Conservation (phyloP, 345 rosid species). For the Iberis pinnata region DNA sequence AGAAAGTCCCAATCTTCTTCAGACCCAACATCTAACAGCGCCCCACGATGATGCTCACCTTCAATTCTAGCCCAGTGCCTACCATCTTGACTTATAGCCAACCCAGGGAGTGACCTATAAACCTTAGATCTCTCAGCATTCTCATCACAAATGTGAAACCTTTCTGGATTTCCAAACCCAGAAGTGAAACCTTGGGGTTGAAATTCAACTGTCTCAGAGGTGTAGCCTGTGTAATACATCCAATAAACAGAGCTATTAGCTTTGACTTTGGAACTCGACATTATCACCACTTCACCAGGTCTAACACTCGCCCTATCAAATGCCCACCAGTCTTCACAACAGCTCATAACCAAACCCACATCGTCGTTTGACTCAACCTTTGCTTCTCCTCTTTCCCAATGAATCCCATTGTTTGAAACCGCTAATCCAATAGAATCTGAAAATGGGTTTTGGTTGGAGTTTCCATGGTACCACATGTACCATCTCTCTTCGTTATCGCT, state of each 20-base stretch:
- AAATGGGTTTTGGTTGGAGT: conserved; percentile 30
- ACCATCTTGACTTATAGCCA: conserved; percentile 83
- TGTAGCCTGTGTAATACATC: conserved; percentile 72
- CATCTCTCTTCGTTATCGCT: conserved; percentile 82
- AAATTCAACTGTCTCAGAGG: conserved; percentile 39
- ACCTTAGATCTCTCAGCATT: conserved; percentile 17
- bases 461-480: conserved; percentile 87
- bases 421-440: conserved; percentile 61
- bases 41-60: conserved; percentile 81
- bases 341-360: conserved; percentile 66
- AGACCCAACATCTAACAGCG: conserved; percentile 67
- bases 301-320: conserved; percentile 62
- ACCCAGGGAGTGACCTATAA: conserved; percentile 55
- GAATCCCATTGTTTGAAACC: conserved; percentile 70
- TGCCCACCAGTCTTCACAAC: conserved; percentile 74
- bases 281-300: conserved; percentile 61
- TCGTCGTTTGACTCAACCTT: conserved; percentile 45
- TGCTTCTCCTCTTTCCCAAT: conserved; percentile 66
- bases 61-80: conserved; percentile 89
- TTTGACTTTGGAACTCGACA: conserved; percentile 59
- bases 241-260: conserved; percentile 67
- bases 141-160: conserved; percentile 25
- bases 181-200: conserved; percentile 21
- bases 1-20: conserved; percentile 74
- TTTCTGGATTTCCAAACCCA: conserved; percentile 44